A percentile compares a stretch with the other conserved stretches of the same genome.
Evolutionary conservation across 2,329 filamentous ascomycete genomes (phyloP).

Genomic region (Cladosporium sp.): DNA sequence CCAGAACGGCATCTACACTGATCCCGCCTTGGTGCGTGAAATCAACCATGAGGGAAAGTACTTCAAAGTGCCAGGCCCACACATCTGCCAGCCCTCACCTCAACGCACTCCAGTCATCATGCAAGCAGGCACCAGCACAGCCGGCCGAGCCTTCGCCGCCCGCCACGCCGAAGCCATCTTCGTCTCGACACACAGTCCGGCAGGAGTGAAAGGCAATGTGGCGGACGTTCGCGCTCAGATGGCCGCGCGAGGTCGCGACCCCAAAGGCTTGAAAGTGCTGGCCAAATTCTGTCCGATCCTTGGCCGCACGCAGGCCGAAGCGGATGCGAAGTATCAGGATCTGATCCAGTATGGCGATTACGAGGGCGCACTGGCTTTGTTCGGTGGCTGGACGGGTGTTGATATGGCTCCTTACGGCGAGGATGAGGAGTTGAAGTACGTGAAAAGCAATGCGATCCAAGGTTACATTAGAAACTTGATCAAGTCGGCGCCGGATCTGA

Average conservation of each 20-base stretch:
- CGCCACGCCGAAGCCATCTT: constrained; percentile 71
- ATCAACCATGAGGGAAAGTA: constrained; percentile 65
- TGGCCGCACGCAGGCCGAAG: constrained; percentile 62
- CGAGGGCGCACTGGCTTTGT: constrained; percentile 66
- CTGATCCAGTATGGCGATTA: constrained; percentile 58
- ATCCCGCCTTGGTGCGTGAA: constrained; percentile 54
- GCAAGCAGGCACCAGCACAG: constrained; percentile 64
- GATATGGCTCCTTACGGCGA: constrained; percentile 58
- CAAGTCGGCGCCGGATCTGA: constrained; percentile 53
- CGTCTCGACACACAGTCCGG: constrained; percentile 61
- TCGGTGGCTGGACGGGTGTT: constrained; percentile 71
- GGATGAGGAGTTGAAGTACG: constrained; percentile 59
- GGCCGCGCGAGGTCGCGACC: constrained; percentile 52
- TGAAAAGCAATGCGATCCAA: constrained; percentile 60
- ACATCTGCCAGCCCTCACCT: constrained; percentile 62
- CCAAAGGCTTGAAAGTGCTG: constrained; percentile 61
- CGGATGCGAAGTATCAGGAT: constrained; percentile 59
- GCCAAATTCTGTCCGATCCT: constrained; percentile 63
- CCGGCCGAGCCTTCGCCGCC: constrained; percentile 63
- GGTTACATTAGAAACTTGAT: constrained; percentile 53
- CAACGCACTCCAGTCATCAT: constrained; percentile 66
- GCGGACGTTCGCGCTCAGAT: constrained; percentile 59
- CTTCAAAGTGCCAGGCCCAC: constrained; percentile 61
- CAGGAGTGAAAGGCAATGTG: constrained; percentile 58
- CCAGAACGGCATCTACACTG: constrained; percentile 56